Evolutionary conservation across 768 basidiomycete genomes (phyloP), one percentile per base, ranked within the genome.

Genomic region (Tephrocybe sp.): DNA sequence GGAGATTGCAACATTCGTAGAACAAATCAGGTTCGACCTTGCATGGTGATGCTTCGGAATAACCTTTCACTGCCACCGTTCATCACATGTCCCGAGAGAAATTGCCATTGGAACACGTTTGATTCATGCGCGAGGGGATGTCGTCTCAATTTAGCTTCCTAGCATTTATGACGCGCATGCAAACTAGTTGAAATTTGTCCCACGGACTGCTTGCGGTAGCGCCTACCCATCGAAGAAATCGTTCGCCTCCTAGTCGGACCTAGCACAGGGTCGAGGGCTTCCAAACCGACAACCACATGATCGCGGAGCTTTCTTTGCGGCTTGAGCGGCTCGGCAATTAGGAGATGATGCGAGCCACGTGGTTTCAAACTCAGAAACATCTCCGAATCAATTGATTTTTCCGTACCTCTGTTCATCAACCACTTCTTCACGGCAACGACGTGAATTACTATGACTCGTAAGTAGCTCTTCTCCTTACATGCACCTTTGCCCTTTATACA

Each of bases 361-460:
- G 50, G 11, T 23, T 57, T 57, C 18, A 45, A 55, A 55, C 60
- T 56, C 62, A 59, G 60, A 48, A 25, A 1, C 28, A 55, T 56
- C 62, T 63, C 62, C 62, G 60, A 55, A 45, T 47, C 28, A 63
- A 63, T 56, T 51, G 4, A 17, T 17, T 17, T 40, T 25, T 50
- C 24, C 11, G 38, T 25, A 34, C 44, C 20, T 33, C 45, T 44
- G 45, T 41, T 45, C 28, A 14, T 38, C 37, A 26, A 6, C 21
- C 8, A 17, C 8, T 48, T 45, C 33, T 44, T 36, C 39, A 51
- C 50, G 47, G n/a, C n/a, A 42, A 11, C 45, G 54, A 49, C 50
- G 53, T 51, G 47, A 39, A 51, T 40, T 42, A 62, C 52, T 39
- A 83, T 84, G 82, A 85, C 83, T 58, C 75, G 83, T 82, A 68